phyloP scores from a whole-genome alignment of 495 filamentous ascomycete species.

The Podospora tetraspora region DNA sequence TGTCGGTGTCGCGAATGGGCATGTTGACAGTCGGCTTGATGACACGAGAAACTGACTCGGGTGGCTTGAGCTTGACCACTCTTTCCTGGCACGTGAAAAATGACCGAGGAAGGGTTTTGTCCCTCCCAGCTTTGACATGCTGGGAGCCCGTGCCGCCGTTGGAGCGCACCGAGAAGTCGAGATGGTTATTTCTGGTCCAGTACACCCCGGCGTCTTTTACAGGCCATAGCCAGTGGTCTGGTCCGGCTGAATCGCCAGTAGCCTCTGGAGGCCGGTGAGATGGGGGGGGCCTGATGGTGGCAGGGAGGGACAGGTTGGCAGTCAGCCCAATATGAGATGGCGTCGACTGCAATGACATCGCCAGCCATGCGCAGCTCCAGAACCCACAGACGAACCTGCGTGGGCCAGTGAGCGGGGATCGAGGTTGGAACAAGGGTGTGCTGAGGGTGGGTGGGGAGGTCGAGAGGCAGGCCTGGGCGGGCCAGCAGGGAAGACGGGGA shows the following conservation, averaged over 20 bases:
- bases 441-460: not conserved
- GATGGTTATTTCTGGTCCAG: not conserved
- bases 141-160: not conserved
- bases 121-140: not conserved
- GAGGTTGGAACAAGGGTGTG: not conserved
- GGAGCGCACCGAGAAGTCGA: not conserved
- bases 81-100: not conserved
- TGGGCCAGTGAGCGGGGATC: slow-evolving; percentile 9
- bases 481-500: not conserved
- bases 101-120: not conserved
- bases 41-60: not conserved
- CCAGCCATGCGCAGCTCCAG: slow-evolving; percentile 9
- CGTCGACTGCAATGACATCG: slow-evolving; percentile 11
- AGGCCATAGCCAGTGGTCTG: not conserved
- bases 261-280: not conserved
- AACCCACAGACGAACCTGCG: slow-evolving; percentile 18
- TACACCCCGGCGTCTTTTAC: not conserved
- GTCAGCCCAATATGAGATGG: slow-evolving; percentile 8
- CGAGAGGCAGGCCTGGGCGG: not conserved
- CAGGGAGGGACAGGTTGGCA: slow-evolving; percentile 11
- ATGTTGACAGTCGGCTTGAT: not conserved
- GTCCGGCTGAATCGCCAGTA: not conserved
- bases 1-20: not conserved
- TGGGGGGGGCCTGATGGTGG: slow-evolving; percentile 17
- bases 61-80: not conserved